Evolutionary conservation across 1,284 basidiomycete genomes (phyloP).

Genomic region (Grifola frondosa): DNA sequence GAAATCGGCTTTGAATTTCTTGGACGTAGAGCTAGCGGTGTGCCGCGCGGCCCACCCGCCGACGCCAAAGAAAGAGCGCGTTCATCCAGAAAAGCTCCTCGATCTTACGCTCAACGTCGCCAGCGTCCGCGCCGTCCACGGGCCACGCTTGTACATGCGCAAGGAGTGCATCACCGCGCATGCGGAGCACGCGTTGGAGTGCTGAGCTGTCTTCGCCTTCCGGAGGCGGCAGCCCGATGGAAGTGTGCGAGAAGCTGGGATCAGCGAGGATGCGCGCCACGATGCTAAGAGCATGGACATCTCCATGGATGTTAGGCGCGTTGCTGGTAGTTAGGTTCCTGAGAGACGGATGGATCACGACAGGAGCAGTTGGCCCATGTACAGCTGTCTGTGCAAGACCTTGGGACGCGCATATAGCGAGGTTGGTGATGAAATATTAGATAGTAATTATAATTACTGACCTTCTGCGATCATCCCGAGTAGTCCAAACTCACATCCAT

Average conservation of each 20-base stretch:
- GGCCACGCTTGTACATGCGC: conserved; percentile 52
- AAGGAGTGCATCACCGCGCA: conserved; percentile 37
- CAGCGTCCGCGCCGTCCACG: conserved; percentile 34
- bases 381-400: conserved; percentile 38
- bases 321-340: too few species aligned
- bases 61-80: conserved; percentile 41
- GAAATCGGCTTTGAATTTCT: conserved; percentile 44
- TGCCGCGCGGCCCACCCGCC: conserved; percentile 35
- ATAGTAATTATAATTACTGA: conserved; percentile 28
- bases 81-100: conserved; percentile 47
- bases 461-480: conserved; percentile 67
- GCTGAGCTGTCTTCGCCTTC: conserved; percentile 24
- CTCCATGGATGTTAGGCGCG: too few species aligned
- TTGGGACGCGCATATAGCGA: too few species aligned
- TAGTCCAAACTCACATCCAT: conserved; percentile 63
- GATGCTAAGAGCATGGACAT: conserved; percentile 38
- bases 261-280: conserved; percentile 40
- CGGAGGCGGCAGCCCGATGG: conserved; percentile 42
- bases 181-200: conserved; percentile 30
- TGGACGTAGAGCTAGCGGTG: too few species aligned
- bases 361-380: conserved; percentile 24
- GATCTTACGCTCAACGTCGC: conserved; percentile 40
- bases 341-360: conserved; percentile 29
- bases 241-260: conserved; percentile 33
- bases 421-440: too few species aligned